Evolutionary conservation across 306 rosid species (phyloP).

Genomic region (Vigna angularis): DNA sequence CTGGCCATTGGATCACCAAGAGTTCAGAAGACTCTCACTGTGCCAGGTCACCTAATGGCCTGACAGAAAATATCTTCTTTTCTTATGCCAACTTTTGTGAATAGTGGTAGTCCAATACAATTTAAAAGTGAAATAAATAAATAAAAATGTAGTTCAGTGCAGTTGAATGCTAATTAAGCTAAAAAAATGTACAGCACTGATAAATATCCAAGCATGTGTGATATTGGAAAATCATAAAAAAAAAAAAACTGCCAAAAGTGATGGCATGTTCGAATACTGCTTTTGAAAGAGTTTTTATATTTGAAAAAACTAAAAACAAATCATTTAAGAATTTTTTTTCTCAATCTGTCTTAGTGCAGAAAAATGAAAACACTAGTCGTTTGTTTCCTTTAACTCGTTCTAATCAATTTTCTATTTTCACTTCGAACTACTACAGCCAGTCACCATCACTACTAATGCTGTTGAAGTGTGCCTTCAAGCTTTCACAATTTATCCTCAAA

Average conservation of each 20-base stretch:
- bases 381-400: neutral
- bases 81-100: slow-evolving; percentile 4
- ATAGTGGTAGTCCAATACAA: neutral
- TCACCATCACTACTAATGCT: neutral
- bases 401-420: neutral
- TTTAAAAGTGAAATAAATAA: neutral
- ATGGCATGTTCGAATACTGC: neutral
- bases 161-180: slow-evolving; percentile 27
- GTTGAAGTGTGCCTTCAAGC: neutral
- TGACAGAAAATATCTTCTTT: slow-evolving; percentile 8
- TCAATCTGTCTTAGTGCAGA: neutral
- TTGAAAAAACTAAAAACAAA: neutral
- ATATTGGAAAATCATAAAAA: neutral
- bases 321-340: neutral
- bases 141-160: neutral
- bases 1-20: slow-evolving; percentile 6
- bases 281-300: neutral
- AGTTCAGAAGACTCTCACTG: slow-evolving; percentile 1
- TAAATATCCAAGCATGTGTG: slow-evolving; percentile 8
- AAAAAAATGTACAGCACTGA: slow-evolving; percentile 9
- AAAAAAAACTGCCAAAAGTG: neutral
- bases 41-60: slow-evolving; percentile 26
- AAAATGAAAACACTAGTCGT: neutral
- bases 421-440: neutral
- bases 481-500: neutral